Base-by-base conservation (phyloP, 2,329 filamentous ascomycete genomes). In the Alternaria brassicicola region DNA sequence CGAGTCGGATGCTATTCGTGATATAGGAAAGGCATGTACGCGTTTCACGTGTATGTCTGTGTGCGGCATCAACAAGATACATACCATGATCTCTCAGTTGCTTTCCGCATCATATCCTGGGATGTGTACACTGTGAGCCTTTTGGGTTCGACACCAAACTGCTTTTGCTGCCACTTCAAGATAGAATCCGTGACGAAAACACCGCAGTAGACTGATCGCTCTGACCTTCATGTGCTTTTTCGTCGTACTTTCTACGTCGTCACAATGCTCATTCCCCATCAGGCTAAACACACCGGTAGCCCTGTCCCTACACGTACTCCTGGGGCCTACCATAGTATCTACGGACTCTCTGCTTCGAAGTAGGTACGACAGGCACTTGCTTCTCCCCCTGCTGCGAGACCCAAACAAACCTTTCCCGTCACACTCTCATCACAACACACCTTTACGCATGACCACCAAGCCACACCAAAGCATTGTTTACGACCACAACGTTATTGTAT, bases 381-480 rank as follows among this genome's bases (percentile, higher is more conserved):
- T 50, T 19, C 25, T 38, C 3, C 2, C 6, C 48, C 8, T 25
- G 2, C 8, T 3, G 13, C 12, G 17, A 33, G 9, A 21, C 13
- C 17, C 15, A 45, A 45, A 30, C 38, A 45, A 39, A 50, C 45
- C 12, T n/a, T 9, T 17, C 13, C 15, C 31, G 7, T 26, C 19
- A 50, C 41, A 46, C 19, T 15, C 13, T n/a, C 41, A 12, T 8
- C 25, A 13, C 33, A 31, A 55, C 23, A 50, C 21, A 45, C 45
- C 19, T 23, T 6, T n/a, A 33, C n/a, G 5, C n/a, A 47, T 12
- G 6, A 42, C 15, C 0, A 35, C 7, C 17, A 21, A 35, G 28
- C 19, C 25, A 7, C 9, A 41, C 1, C 15, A 17, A 21, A 15
- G n/a, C 26, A 43, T 33, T 15, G 1, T 42, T 36, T 33, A 25